These are phyloP conservation scores for Astrocystis sublimbata DNA, from an alignment of 495 filamentous ascomycete species.

Conservation along the genomic window DNA sequence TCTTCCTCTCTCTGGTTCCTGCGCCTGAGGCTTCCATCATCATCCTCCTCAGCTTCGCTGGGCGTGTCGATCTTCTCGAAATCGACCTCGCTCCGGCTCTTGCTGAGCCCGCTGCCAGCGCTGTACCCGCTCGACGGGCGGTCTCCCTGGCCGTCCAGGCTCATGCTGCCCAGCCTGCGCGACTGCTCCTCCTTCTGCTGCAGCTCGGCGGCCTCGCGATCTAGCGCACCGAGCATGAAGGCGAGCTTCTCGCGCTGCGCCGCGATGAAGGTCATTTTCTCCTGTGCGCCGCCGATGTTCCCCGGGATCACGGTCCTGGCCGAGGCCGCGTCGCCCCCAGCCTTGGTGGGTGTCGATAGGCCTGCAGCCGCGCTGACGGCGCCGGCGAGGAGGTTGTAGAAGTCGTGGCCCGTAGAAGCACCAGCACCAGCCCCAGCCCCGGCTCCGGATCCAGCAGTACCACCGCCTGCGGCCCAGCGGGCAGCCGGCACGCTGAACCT, in stretches of 20 bases:
- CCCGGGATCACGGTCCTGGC: slow-evolving; percentile 68
- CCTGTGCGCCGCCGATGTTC: slow-evolving; percentile 58
- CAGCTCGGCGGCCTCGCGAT: slow-evolving; percentile 63
- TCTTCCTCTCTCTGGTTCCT: slow-evolving; percentile 19
- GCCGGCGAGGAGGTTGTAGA: slow-evolving; percentile 74
- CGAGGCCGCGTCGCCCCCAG: slow-evolving; percentile 42
- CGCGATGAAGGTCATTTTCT: slow-evolving; percentile 68
- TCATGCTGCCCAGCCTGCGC: slow-evolving; percentile 30
- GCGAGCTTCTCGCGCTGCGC: slow-evolving; percentile 72
- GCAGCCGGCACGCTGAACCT: slow-evolving; percentile 78
- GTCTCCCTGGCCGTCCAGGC: slow-evolving; percentile 30
- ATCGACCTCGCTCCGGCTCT: slow-evolving; percentile 73
- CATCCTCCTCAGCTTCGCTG: slow-evolving; percentile 56
- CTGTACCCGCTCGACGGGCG: slow-evolving; percentile 49
- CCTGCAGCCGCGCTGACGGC: slow-evolving; percentile 54
- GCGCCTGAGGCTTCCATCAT: slow-evolving; percentile 35
- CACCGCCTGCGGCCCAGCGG: slow-evolving; percentile 42
- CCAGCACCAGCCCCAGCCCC: no score
- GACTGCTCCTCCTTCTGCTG: slow-evolving; percentile 37
- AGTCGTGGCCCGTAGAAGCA: slow-evolving; percentile 62
- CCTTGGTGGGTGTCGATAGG: slow-evolving; percentile 12
- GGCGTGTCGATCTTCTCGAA: slow-evolving; percentile 83
- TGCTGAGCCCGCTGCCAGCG: slow-evolving; percentile 57
- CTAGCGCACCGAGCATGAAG: slow-evolving; percentile 69
- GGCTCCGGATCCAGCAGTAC: no score